Conservation (phyloP, 345 rosid species). For the Eucalyptus regnans region DNA sequence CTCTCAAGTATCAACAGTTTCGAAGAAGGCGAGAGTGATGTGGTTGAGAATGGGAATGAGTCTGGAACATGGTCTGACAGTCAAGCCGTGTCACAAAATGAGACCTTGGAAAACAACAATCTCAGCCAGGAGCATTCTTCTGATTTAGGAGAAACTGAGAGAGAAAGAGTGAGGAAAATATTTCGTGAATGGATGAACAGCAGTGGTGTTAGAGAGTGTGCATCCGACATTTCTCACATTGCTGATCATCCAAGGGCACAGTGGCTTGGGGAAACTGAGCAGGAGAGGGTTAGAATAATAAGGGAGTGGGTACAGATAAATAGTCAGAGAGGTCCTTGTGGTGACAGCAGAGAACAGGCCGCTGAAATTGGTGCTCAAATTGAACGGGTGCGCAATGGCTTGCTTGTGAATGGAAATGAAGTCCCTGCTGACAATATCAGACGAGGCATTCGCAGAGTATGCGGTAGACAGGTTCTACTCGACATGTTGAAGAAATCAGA, state of each 20-base stretch:
- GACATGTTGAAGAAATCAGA: conserved; percentile 85
- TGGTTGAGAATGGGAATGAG: conserved; percentile 42
- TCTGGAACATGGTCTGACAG: conserved; percentile 46
- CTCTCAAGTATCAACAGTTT: conserved; percentile 18
- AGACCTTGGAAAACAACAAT: conserved; percentile 25
- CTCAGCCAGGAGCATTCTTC: conserved; percentile 27
- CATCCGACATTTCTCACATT: conserved; percentile 27
- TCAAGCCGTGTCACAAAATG: conserved; percentile 34
- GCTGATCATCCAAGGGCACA: conserved; percentile 42
- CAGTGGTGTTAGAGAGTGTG: conserved; percentile 39
- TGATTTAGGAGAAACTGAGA: conserved; percentile 65
- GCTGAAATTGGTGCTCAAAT: conserved; percentile 47
- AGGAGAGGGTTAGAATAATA: conserved; percentile 80
- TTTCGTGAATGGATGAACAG: conserved; percentile 78
- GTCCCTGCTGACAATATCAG: conserved; percentile 30
- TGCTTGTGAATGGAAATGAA: conserved; percentile 31
- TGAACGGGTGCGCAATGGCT: conserved; percentile 68
- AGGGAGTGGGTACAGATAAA: conserved; percentile 86
- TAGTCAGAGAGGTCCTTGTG: conserved; percentile 46
- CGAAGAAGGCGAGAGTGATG: conserved; percentile 23
- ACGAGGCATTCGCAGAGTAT: conserved; percentile 70
- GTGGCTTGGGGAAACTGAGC: conserved; percentile 90
- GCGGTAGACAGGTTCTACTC: conserved; percentile 81
- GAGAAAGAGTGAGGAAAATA: conserved; percentile 82
- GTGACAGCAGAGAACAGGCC: conserved; percentile 40